Evolutionary conservation across 208 protist genomes (phyloP).

Genomic region (Acanthamoeba sp.): DNA sequence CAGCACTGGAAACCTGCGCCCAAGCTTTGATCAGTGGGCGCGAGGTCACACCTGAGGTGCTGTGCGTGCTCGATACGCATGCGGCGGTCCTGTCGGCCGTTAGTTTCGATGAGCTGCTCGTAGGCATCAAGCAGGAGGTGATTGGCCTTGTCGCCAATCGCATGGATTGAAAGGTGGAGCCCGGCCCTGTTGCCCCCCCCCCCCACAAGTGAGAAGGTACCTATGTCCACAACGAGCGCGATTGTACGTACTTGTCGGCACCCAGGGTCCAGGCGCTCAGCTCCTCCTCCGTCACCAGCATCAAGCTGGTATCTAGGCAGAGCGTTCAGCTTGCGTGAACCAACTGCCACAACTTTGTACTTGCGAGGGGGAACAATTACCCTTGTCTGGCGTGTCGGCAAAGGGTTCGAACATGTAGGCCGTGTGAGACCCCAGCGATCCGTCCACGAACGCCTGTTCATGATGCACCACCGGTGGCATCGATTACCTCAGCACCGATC

Average conservation of each 20-base stretch:
- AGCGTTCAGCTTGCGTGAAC: no score
- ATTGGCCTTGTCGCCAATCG: conserved; percentile 71
- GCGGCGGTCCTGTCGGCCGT: conserved; percentile 60
- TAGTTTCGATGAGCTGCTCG: neutral
- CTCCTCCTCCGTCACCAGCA: conserved; percentile 40
- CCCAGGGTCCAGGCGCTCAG: neutral
- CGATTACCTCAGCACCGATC: neutral
- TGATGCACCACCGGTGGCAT: neutral
- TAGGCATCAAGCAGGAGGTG: conserved; percentile 27
- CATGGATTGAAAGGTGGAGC: conserved; percentile 72
- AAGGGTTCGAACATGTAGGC: conserved; percentile 74
- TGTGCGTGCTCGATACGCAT: conserved; percentile 69
- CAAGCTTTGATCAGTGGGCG: no score
- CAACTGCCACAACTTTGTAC: no score
- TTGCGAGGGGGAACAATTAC: neutral
- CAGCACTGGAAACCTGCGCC: no score
- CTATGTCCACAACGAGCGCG: neutral
- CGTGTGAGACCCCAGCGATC: conserved; percentile 74
- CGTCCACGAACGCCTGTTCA: conserved; percentile 54
- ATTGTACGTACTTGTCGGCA: neutral
- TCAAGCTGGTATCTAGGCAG: neutral
- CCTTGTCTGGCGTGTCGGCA: neutral
- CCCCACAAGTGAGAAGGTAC: neutral
- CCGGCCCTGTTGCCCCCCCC: neutral
- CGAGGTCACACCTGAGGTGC: neutral